Evolutionary conservation across 768 basidiomycete genomes (phyloP).

Genomic region (Lactarius psammicola): DNA sequence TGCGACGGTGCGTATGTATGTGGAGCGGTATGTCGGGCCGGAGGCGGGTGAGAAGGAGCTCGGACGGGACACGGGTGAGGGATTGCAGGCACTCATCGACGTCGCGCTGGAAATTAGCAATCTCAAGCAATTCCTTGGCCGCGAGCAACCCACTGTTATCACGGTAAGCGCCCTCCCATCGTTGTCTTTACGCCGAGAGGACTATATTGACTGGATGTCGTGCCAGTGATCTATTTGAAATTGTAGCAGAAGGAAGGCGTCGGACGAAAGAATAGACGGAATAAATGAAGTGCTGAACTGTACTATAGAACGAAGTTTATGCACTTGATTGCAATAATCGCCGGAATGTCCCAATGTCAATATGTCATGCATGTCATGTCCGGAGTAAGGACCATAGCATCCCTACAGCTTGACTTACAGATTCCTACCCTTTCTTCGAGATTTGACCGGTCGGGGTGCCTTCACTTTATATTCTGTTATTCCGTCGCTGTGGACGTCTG

Average conservation of each 20-base stretch:
- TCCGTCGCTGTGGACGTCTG: too few species aligned
- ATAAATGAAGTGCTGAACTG: neutral
- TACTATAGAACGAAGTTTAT: neutral
- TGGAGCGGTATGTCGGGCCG: slow-evolving; percentile 84
- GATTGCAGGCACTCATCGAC: slow-evolving; percentile 92
- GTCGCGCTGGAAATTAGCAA: slow-evolving; percentile 85
- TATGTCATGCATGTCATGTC: too few species aligned
- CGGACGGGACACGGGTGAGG: slow-evolving; percentile 76
- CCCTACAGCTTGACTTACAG: neutral
- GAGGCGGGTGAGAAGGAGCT: slow-evolving; percentile 68
- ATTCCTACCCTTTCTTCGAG: too few species aligned
- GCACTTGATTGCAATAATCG: neutral
- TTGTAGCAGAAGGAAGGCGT: neutral
- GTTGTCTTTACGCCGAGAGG: neutral
- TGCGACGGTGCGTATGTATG: slow-evolving; percentile 94
- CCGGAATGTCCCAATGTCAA: neutral
- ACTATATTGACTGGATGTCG: neutral
- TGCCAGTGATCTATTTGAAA: neutral
- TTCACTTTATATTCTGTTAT: too few species aligned
- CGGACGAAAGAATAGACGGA: neutral
- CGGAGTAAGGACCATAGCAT: neutral
- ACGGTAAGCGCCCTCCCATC: slow-evolving; percentile 41
- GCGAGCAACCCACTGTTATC: slow-evolving; percentile 94
- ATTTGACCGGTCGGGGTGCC: too few species aligned
- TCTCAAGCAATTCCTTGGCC: slow-evolving; percentile 79